phyloP scores from a whole-genome alignment of 331 rosid genomes.

The Ulmus americana region DNA sequence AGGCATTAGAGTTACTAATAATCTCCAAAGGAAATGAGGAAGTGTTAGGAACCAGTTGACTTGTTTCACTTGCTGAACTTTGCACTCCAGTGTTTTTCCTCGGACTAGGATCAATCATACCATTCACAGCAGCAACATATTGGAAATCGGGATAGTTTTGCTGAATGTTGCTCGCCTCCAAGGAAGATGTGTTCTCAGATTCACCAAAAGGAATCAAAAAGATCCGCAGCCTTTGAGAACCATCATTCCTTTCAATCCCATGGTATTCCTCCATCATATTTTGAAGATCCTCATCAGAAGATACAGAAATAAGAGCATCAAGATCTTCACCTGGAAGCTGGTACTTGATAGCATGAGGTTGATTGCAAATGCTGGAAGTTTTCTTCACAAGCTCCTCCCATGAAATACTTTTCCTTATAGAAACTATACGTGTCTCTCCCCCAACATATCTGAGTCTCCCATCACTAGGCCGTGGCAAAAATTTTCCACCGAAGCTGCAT shows the following conservation, averaged over 20 bases:
- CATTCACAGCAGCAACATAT: constrained; percentile 68
- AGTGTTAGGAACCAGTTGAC: constrained; percentile 33
- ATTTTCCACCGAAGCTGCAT: constrained; percentile 70
- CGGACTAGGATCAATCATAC: constrained; percentile 43
- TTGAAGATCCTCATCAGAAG: constrained; percentile 79
- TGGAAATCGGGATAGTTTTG: constrained; percentile 53
- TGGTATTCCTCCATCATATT: constrained; percentile 73
- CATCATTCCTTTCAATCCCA: constrained; percentile 54
- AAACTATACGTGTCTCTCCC: constrained; percentile 61
- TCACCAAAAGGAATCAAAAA: constrained; percentile 58
- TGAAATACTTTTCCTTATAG: constrained; percentile 40
- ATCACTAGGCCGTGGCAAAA: constrained; percentile 72
- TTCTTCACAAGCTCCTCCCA: constrained; percentile 59
- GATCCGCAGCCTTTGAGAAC: constrained; percentile 54
- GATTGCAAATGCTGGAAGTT: constrained; percentile 53
- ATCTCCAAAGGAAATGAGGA: constrained; percentile 28
- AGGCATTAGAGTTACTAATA: constrained; percentile 31
- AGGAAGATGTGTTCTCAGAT: constrained; percentile 44
- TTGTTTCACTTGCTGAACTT: constrained; percentile 38
- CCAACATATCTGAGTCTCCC: constrained; percentile 73
- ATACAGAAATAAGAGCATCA: constrained; percentile 70
- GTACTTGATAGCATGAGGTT: constrained; percentile 65
- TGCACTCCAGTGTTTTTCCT: constrained; percentile 33
- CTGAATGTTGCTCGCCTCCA: constrained; percentile 34
- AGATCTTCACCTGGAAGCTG: constrained; percentile 85